A percentile compares a stretch with the other conserved stretches of the same genome.
phyloP scores from a whole-genome alignment of 768 basidiomycete species.

The Dentipellis fragilis region DNA sequence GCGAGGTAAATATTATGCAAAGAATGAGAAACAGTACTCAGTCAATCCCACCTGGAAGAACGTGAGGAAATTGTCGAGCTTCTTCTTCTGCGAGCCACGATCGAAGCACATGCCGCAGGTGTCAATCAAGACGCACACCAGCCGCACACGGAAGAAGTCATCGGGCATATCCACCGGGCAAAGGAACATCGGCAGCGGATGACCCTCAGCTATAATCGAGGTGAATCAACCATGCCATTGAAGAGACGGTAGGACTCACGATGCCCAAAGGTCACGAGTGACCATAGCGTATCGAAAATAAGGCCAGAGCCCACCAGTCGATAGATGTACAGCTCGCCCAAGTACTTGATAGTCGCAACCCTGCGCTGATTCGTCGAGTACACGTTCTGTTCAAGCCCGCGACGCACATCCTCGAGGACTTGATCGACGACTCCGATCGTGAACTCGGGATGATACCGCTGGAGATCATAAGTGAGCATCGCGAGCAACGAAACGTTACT shows the following conservation, averaged over 20 bases:
- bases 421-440: slow-evolving; percentile 86
- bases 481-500: slow-evolving; percentile 82
- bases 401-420: slow-evolving; percentile 84
- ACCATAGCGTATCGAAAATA: slow-evolving; percentile 92
- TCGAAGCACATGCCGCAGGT: slow-evolving; percentile 98
- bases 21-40: not conserved
- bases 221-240: not conserved
- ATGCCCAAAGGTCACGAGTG: slow-evolving; percentile 90
- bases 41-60: slow-evolving; percentile 75
- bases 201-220: slow-evolving; percentile 61
- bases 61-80: slow-evolving; percentile 82
- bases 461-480: slow-evolving; percentile 91
- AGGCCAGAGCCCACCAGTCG: slow-evolving; percentile 81
- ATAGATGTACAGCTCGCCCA: slow-evolving; percentile 97
- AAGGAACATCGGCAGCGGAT: slow-evolving; percentile 69
- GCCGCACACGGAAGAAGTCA: slow-evolving; percentile 90
- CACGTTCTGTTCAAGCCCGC: slow-evolving; percentile 87
- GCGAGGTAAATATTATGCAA: not conserved
- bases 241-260: slow-evolving; percentile 43
- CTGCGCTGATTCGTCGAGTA: slow-evolving; percentile 94
- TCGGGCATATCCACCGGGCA: slow-evolving; percentile 84
- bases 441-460: slow-evolving; percentile 87
- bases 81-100: slow-evolving; percentile 83
- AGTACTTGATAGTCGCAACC: slow-evolving; percentile 85
- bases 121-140: slow-evolving; percentile 88